Base-by-base conservation (phyloP, 2,329 filamentous ascomycete genomes). In the Paecilomyces niveus region DNA sequence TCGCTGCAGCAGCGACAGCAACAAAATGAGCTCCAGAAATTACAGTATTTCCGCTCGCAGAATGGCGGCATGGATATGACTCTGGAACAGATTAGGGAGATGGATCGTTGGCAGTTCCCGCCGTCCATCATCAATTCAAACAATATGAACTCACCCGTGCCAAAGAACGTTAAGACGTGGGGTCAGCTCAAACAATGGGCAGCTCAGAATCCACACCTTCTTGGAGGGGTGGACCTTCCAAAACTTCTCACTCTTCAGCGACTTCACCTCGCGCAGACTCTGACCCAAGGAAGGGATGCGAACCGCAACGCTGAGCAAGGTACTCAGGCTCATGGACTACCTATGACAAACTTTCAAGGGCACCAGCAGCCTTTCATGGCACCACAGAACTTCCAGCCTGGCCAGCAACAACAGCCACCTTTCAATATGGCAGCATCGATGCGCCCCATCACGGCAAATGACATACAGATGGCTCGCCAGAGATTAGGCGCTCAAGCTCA, bases 161-260 rank as follows among this genome's bases (percentile, higher is more conserved):
- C 83, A 5, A 78, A 77, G 29, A 70, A 79, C 11, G 72, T 85
- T 24, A 80, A 77, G 63, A 80, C 77, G 2, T 86, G 83, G 83
- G 78, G 78, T 8, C 79, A 84, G 58, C 72, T 86, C 6, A 85
- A 85, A 67, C 72, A 79, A 56, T 83, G 81, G 74, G 78, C 78
- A 15, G 65, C 67, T 29, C 72, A 78, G 51, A 83, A 83, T 58
- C 72, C 73, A 15, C 72, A 73, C 54, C 70, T 73, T 4, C 62
- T 80, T 54, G 76, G 74, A 18, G 73, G 71, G 9, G 71, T 74
- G 3, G 76, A 75, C 52, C 57, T 76, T 18, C 63, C 71, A 5
- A 79, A 74, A 57, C 63, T 82, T 13, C 64, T 71, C 56, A 68
- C 66, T 21, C 61, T 77, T 15, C 77, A 79, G 59, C 74, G 68